Conservation (phyloP, 306 rosid genomes). For the cucumber (Cucumis sativus) region DNA sequence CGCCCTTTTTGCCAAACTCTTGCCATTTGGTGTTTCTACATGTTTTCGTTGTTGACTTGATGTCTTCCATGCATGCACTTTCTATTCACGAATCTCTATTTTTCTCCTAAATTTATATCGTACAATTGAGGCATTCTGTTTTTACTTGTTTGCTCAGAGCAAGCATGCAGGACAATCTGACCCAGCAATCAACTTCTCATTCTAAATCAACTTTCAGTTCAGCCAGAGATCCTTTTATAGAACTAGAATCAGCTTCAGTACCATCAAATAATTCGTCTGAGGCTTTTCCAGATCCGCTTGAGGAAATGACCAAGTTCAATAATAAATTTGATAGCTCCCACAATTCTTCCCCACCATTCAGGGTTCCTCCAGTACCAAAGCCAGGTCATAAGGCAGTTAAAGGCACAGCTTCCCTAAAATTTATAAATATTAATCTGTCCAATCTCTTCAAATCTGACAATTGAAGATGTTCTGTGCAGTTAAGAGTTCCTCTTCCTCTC, state of each 20-base stretch:
- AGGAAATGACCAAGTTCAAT: constrained; percentile 27
- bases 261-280: constrained; percentile 25
- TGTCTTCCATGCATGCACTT: background rate
- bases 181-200: constrained; percentile 17
- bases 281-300: constrained; percentile 36
- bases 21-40: background rate
- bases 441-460: constrained; percentile 9
- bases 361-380: constrained; percentile 50
- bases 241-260: constrained; percentile 46
- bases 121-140: background rate
- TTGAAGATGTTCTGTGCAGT: constrained; percentile 25
- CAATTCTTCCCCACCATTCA: constrained; percentile 30
- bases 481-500: constrained; percentile 30
- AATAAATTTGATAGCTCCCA: constrained; percentile 25
- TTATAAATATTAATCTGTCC: background rate
- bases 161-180: constrained; percentile 9
- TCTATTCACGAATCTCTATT: background rate
- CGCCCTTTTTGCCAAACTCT: background rate
- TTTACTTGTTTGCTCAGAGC: constrained; percentile 10
- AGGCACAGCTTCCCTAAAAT: constrained; percentile 28
- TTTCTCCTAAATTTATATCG: constrained; percentile 1
- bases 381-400: constrained; percentile 27
- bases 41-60: background rate
- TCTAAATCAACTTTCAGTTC: constrained; percentile 21
- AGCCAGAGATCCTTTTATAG: constrained; percentile 48